Evolutionary conservation across 805 yeast genomes (phyloP).

Genomic region (Kazachstania viticola): DNA sequence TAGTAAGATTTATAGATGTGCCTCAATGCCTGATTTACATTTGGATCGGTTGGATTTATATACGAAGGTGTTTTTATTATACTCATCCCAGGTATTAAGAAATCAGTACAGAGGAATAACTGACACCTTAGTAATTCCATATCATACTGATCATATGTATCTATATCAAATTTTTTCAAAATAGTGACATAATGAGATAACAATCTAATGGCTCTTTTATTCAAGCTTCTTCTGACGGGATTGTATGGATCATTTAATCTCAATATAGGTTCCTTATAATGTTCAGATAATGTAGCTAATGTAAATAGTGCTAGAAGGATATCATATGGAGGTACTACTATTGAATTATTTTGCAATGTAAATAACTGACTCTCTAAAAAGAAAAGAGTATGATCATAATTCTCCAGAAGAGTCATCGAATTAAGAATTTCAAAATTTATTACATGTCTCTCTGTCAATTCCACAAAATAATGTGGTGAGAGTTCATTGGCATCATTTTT

Average conservation of each 20-base stretch:
- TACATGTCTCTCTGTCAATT: conserved; percentile 12
- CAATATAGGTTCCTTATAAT: conserved; percentile 17
- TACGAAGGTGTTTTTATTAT: neutral
- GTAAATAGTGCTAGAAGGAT: conserved; percentile 28
- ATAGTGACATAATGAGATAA: conserved; percentile 14
- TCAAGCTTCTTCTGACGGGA: conserved; percentile 20
- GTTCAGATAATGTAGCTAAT: conserved; percentile 26
- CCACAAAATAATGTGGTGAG: conserved; percentile 18
- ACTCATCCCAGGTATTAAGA: conserved; percentile 3
- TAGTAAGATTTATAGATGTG: conserved; percentile 19
- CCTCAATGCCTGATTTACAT: too few relatives aligned
- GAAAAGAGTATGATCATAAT: conserved; percentile 28
- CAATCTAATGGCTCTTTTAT: conserved; percentile 26
- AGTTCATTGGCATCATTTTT: neutral
- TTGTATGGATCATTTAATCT: conserved; percentile 19
- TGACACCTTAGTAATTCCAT: conserved; percentile 23
- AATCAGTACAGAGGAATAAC: conserved; percentile 15
- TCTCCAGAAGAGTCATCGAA: conserved; percentile 21
- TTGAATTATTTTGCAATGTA: neutral
- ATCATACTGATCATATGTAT: conserved; percentile 8
- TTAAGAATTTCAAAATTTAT: conserved; percentile 19
- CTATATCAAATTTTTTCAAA: conserved; percentile 10
- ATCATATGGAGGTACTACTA: conserved; percentile 26
- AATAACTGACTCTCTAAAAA: conserved; percentile 24
- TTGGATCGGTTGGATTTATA: conserved; percentile 9